Evolutionary conservation across 2,329 filamentous ascomycete genomes (phyloP).

Genomic region (Ophiostoma populinum): DNA sequence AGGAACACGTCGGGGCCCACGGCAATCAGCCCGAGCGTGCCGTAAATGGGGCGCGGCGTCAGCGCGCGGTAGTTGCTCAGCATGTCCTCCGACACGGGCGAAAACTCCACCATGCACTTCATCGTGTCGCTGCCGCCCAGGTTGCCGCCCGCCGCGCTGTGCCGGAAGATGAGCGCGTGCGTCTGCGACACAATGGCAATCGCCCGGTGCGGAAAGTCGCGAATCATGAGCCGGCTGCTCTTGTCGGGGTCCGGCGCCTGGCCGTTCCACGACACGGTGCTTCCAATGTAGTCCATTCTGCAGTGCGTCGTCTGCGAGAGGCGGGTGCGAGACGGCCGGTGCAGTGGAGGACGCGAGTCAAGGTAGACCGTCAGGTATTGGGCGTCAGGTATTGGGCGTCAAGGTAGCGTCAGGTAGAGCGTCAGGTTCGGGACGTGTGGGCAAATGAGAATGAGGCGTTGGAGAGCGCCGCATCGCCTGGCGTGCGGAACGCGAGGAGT

Average conservation of each 20-base stretch:
- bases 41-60: slow-evolving; percentile 57
- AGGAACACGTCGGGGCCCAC: slow-evolving; percentile 75
- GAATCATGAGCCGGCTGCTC: slow-evolving; percentile 65
- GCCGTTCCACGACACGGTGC: slow-evolving; percentile 25
- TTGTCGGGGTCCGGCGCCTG: slow-evolving; percentile 34
- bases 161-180: slow-evolving; percentile 70
- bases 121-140: slow-evolving; percentile 25
- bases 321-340: no score
- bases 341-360: no score
- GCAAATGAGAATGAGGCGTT: no score
- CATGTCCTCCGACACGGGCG: slow-evolving; percentile 43
- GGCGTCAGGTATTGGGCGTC: no score
- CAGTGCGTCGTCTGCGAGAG: neutral
- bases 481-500: no score
- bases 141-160: slow-evolving; percentile 52
- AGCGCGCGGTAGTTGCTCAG: slow-evolving; percentile 62
- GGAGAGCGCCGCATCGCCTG: no score
- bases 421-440: no score
- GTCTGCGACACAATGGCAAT: slow-evolving; percentile 69
- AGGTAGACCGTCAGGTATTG: no score
- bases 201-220: slow-evolving; percentile 71
- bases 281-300: slow-evolving; percentile 31
- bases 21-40: slow-evolving; percentile 76
- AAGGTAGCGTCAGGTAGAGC: no score
- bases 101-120: slow-evolving; percentile 76